Base-by-base conservation (phyloP, 768 basidiomycete species). In the Phylloporus rhodoxanthus region DNA sequence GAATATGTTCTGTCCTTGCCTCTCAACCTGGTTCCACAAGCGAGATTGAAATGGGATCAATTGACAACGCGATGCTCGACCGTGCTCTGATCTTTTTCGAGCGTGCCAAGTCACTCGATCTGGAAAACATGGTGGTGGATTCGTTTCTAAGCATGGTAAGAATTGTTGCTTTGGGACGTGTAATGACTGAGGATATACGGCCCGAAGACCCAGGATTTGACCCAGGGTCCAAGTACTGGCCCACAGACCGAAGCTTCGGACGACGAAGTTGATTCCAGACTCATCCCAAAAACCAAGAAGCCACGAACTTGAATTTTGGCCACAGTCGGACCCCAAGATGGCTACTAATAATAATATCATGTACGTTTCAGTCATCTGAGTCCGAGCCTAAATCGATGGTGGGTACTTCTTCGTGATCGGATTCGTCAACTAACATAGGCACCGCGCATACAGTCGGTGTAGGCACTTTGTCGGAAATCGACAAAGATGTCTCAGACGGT, bases 341-440 rank as follows among this genome's bases (percentile, higher is more conserved):
- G 21, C 4, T 13, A 23, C 46, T 37, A 20, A 29, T 40, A 36
- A 15, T 25, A 25, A 23, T 43, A 8, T 32, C n/a, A 26, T 45
- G 10, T 25, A 26, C 45, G 8, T 17, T 19, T 56, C 50, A 67
- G 28, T 33, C 43, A 36, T 91, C 90, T 4, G 87, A 86, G 65
- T 91, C 89, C 1, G 89, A 91, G 34, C 76, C 81, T 72, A 89
- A 70, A 62, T 91, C 78, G 32, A 93, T 90, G 10, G 72, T 60
- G 3, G 90, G 90, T 73, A 93, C 82, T 53, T 84, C 83, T 54
- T 87, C 84, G n/a, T 77, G 76, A 13, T 87, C 84, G 4, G 81
- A 71, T n/a, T 71, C 70, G n/a, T 66, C 66, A 38, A 61, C 45
- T 23, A 41, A 19, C 58, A 62, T 60, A 10, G 56, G 44, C 8